Base-by-base conservation (phyloP, 768 basidiomycete species). In the Artomyces pyxidatus region DNA sequence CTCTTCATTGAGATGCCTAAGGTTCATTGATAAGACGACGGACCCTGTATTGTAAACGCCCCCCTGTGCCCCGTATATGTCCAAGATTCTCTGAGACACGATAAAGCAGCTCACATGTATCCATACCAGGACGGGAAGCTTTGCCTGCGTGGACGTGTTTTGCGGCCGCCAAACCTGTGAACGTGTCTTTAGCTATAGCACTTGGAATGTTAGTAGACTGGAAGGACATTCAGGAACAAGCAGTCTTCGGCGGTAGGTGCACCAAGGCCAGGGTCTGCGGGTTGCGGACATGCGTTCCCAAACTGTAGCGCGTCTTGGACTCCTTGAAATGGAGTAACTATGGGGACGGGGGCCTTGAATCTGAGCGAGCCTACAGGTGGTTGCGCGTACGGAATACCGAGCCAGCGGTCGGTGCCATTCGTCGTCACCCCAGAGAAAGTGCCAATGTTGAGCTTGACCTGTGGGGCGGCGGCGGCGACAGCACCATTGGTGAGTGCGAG, bases 331-430 rank as follows among this genome's bases (percentile, higher is more conserved):
- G 61, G 51, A 25, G 53, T 56, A 16, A 63, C 62, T 48, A 79
- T 68, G 3, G 66, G 59, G 0, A 73, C 65, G 2, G 83, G 80
- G 0, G 75, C 71, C 51, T 74, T 76, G 63, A 85, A 81, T 3
- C 81, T 72, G 38, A 83, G 67, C 6, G 58, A 35, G 1, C 80
- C 81, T 0, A 77, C 54, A 0, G 83, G 83, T 2, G 81, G 69
- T 51, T 73, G 63, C 4, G 78, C 82, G 49, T 68, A 85, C 0
- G 75, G 81, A 28, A 85, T 72, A 3, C 81, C 81, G 11, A 81
- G 68, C 73, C 79, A 85, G 58, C 69, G 56, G 9, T 81, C 75
- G 9, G 72, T 72, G 8, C 71, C 72, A 41, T 73, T 72, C 11
- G 67, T 69, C 7, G 65, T 49, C 4, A 73, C 53, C 8, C 78